Base-by-base conservation (phyloP, 2,329 filamentous ascomycete species). In the Cladosporium sp. region DNA sequence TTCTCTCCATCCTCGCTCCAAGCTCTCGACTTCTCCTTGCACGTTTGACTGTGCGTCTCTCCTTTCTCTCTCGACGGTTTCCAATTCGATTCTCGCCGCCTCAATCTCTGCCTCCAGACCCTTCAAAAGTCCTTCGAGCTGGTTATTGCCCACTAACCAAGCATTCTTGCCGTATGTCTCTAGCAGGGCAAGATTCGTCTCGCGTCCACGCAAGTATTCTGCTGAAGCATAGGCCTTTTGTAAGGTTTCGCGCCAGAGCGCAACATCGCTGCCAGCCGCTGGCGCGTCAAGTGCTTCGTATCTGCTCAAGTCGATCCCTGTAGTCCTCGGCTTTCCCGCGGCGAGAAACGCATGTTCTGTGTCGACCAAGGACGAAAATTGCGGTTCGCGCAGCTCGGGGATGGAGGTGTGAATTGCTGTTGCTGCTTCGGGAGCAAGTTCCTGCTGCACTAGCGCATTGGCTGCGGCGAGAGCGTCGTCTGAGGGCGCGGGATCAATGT, bases 61-160 rank as follows among this genome's bases (percentile, higher is more conserved):
- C 59, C 94, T 81, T 68, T 84, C 79, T 60, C 87, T 78, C 64
- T 92, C 92, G 9, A 94, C 79, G 38, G 83, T 72, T 70, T 97
- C 92, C 50, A 92, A 82, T 64, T 89, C 85, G 60, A 82, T 80
- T 72, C 86, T 87, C 19, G 83, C 77, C 39, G 79, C 81, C 14
- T 85, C 86, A 51, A 97, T 79, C 67, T 96, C 91, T 45, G 80
- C 79, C 79, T 97, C 93, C 25, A 95, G 69, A 12, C 73, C 73
- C 52, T 82, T 81, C 54, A 95, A 74, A 42, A 90, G 82, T 43
- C 84, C 84, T 75, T 97, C 93, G 19, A 92, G 74, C 65, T 89
- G 85, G 66, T 87, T 84, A 74, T 99, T 99, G 5, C 85, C 85
- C 8, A 96, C 82, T 58, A 99, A 80, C 93, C 94, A 97, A 9